Evolutionary conservation across 2,329 filamentous ascomycete genomes (phyloP).

Genomic region (Hymenoscyphus albidus): DNA sequence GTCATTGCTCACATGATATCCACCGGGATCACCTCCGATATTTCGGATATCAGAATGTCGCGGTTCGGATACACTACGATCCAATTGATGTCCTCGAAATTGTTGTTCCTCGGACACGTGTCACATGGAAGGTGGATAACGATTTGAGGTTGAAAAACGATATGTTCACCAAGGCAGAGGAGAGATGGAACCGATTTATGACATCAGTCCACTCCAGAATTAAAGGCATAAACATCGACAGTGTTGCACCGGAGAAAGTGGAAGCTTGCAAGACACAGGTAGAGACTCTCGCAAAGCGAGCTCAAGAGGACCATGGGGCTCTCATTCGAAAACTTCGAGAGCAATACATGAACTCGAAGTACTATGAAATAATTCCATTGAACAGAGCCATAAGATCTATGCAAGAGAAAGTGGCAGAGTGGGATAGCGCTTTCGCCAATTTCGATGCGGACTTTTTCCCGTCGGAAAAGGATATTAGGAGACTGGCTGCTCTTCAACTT

Average conservation of each 20-base stretch:
- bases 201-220: slow-evolving; percentile 78
- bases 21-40: slow-evolving; percentile 89
- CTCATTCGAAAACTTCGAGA: slow-evolving; percentile 78
- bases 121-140: slow-evolving; percentile 97
- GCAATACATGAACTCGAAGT: slow-evolving; percentile 88
- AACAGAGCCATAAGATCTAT: slow-evolving; percentile 86
- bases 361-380: slow-evolving; percentile 94
- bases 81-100: slow-evolving; percentile 90
- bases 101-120: slow-evolving; percentile 80
- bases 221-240: slow-evolving; percentile 86
- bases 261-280: slow-evolving; percentile 80
- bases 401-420: slow-evolving; percentile 87
- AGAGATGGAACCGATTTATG: slow-evolving; percentile 83
- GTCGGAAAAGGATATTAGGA: slow-evolving; percentile 90
- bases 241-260: slow-evolving; percentile 80
- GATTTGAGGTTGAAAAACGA: slow-evolving; percentile 92
- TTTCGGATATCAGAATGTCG: slow-evolving; percentile 83
- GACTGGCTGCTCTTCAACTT: slow-evolving; percentile 85
- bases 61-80: slow-evolving; percentile 87
- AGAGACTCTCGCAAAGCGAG: slow-evolving; percentile 70
- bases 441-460: slow-evolving; percentile 93
- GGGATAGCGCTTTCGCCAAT: slow-evolving; percentile 85
- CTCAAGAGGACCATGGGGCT: slow-evolving; percentile 75
- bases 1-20: slow-evolving; percentile 83
- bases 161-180: slow-evolving; percentile 75